Conservation (phyloP, 148 eudicot species). For the Limonium bicolor region DNA sequence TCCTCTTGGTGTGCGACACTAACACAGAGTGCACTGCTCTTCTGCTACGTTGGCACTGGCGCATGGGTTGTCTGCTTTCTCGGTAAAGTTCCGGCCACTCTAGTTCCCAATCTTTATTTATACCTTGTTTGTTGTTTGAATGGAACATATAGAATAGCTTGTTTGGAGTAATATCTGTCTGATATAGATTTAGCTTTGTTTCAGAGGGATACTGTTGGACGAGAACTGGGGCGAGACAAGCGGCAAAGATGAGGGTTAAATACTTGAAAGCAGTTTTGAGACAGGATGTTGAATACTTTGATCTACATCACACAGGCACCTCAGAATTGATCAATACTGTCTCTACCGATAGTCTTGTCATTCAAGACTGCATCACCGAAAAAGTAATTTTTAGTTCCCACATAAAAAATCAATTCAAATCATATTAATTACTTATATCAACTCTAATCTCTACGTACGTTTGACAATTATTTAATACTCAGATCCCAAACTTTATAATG, state of each 20-base stretch:
- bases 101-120: not conserved
- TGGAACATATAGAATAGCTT: not conserved
- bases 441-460: not conserved
- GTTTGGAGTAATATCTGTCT: too few species aligned
- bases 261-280: slow-evolving; percentile 24
- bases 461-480: not conserved
- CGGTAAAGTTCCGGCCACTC: slow-evolving; percentile 25
- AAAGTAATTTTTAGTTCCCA: slow-evolving; percentile 6
- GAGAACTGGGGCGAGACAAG: slow-evolving; percentile 25
- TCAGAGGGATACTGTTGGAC: slow-evolving; percentile 28
- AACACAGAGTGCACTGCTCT: slow-evolving; percentile 41
- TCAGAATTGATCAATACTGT: slow-evolving; percentile 21
- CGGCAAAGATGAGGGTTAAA: slow-evolving; percentile 10
- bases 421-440: not conserved
- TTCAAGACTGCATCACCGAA: slow-evolving; percentile 22
- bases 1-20: not conserved
- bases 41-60: slow-evolving; percentile 51
- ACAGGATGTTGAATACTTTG: slow-evolving; percentile 26
- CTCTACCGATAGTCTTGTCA: slow-evolving; percentile 15
- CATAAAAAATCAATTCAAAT: not conserved
- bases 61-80: slow-evolving; percentile 61
- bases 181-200: not conserved
- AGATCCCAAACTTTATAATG: slow-evolving; percentile 77
- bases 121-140: not conserved
- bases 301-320: slow-evolving; percentile 7